Conservation (phyloP, 768 basidiomycete genomes). For the Agaricus sinodeliciosus region DNA sequence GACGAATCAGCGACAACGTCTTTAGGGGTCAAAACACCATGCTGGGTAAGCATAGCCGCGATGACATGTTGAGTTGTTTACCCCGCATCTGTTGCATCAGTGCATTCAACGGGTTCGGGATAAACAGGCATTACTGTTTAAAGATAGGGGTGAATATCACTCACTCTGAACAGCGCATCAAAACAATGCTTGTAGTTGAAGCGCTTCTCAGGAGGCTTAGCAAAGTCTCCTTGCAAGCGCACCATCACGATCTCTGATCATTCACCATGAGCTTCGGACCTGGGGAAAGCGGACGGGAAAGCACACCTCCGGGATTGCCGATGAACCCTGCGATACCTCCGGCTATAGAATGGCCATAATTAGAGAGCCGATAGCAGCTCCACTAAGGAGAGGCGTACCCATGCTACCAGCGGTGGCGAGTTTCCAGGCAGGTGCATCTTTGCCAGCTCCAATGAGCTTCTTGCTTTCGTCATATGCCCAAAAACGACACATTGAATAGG, state of each 20-base stretch:
- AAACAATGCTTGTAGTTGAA: slow-evolving; percentile 89
- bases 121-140: not conserved
- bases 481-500: slow-evolving; percentile 87
- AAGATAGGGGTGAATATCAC: slow-evolving; percentile 20
- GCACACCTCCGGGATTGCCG: slow-evolving; percentile 78
- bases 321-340: slow-evolving; percentile 81
- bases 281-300: not conserved
- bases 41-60: not conserved
- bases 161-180: slow-evolving; percentile 79
- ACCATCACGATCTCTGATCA: slow-evolving; percentile 75
- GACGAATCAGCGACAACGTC: not conserved
- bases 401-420: slow-evolving; percentile 78
- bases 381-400: slow-evolving; percentile 44
- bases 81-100: slow-evolving; percentile 12
- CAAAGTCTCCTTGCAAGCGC: slow-evolving; percentile 86
- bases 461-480: slow-evolving; percentile 93
- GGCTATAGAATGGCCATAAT: slow-evolving; percentile 36
- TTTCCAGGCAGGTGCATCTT: slow-evolving; percentile 73
- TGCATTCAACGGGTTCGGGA: not conserved
- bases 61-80: slow-evolving; percentile 2
- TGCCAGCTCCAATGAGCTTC: slow-evolving; percentile 67
- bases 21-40: slow-evolving; percentile 1
- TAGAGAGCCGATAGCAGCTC: not conserved
- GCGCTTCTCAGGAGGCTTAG: slow-evolving; percentile 80
- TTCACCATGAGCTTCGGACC: not conserved